Base-by-base conservation (phyloP, 2,329 filamentous ascomycete species). In the Trichoderma asperellum region DNA sequence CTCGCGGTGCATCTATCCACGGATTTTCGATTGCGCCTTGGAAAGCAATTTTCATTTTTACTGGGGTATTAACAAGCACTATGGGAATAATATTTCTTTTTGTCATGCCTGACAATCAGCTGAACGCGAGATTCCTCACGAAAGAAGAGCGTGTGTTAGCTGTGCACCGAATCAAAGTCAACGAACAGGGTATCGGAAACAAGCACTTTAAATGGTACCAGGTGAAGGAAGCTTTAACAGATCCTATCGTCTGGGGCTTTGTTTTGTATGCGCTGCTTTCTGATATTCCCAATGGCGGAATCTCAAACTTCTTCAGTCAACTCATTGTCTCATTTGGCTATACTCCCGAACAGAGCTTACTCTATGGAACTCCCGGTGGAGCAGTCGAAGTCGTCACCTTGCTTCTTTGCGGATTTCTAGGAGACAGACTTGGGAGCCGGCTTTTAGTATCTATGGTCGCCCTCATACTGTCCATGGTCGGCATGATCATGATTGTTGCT, bases 131-230 rank as follows among this genome's bases (percentile, higher is more conserved):
- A 14, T 70, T 68, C 21, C 65, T 70, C 8, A 68, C 64, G 14
- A 57, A 57, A 21, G 64, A 70, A 37, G 69, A 70, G 52, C 65
- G 69, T 7, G 3, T 70, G 4, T n/a, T 70, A 0, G 71, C 71
- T 2, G 49, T 77, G 29, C 75, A 75, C 18, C 83, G 89, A 7
- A 88, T 92, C 53, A 81, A 88, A 0, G 78, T 84, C 37, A 92
- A 92, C 71, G 85, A 89, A 70, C 89, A 91, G 75, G 89, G 89
- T 4, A 88, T 91, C 24, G 88, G 88, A 4, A 91, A 91, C 73
- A 89, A 89, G 78, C 86, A 91, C 72, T 90, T 88, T 78, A 90
- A 90, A 74, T 76, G 83, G 74, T 87, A 90, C 66, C 89, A 92
- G 74, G 79, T 89, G 49, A 76, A 76, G 60, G 79, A 70, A 29